These are phyloP conservation scores for Physcomitrellopsis africana DNA, from an alignment of 225 moss, liverwort and hornwort genomes.

Conservation along the genomic window DNA sequence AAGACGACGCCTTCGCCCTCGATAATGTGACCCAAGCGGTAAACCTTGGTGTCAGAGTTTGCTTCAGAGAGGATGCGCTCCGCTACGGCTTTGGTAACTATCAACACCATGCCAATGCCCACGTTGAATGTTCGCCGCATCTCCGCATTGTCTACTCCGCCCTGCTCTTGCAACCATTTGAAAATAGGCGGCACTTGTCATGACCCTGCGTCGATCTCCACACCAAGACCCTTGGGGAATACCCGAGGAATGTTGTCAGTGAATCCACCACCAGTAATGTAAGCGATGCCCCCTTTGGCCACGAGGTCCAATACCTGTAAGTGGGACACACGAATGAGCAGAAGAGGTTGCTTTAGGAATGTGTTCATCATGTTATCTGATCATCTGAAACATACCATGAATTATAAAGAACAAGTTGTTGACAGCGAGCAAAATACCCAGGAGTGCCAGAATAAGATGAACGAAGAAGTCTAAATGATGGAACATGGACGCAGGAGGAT, in stretches of 20 bases:
- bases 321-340: conserved; percentile 1
- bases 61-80: conserved; percentile 56
- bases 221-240: conserved; percentile 79
- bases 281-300: conserved; percentile 69
- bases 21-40: conserved; percentile 69
- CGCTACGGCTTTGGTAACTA: conserved; percentile 61
- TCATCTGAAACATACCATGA: background rate
- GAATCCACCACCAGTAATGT: conserved; percentile 98
- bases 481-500: background rate
- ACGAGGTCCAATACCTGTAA: conserved; percentile 72
- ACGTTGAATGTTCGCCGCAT: conserved; percentile 88
- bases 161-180: conserved; percentile 58
- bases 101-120: conserved; percentile 93
- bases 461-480: background rate
- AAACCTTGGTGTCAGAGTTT: conserved; percentile 49
- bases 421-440: background rate
- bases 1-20: conserved; percentile 85
- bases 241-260: conserved; percentile 96
- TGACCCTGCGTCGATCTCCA: conserved; percentile 63
- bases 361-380: background rate
- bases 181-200: conserved; percentile 90
- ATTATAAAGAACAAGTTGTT: background rate
- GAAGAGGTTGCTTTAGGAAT: background rate
- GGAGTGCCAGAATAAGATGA: background rate
- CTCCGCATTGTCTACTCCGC: conserved; percentile 61